Base-by-base conservation (phyloP, 495 filamentous ascomycete species). In the Neurospora sp. region DNA sequence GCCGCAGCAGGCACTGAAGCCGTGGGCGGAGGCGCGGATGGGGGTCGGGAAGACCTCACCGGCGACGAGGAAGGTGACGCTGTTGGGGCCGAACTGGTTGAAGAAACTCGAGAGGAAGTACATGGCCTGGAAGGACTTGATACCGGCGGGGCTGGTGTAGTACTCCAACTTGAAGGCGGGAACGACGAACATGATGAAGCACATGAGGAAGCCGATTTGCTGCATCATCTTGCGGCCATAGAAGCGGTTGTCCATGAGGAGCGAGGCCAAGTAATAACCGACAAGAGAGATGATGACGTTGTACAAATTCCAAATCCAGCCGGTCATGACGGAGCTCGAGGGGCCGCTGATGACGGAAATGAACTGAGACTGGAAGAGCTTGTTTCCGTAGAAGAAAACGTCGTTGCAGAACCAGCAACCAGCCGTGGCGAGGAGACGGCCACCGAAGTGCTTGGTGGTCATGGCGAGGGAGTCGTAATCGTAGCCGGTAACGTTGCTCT, bases 361-460 rank as follows among this genome's bases (percentile, higher is more conserved):
- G 81, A 97, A 97, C 78, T 94, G 87, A 75, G 81, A 78, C 82
- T 96, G 93, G 87, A 97, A 97, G 44, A 97, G 90, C 87, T 97
- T 97, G 91, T 97, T 97, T 75, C 94, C 94, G 82, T 97, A 97
- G 84, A 97, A 97, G 87, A 97, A 97, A 22, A 97, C 89, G 80
- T 97, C 94, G 79, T 97, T 97, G 83, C 88, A 90, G 80, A 92
- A 97, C 94, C 94, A 97, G 17, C 87, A 87, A 69, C 90, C 90
- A 38, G 92, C 88, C 38, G 94, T 97, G 20, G 93, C 94, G n/a
- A 97, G 78, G 39, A 97, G 81, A 69, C 94, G 93, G 68, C 89
- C 88, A 61, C 93, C 92, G 70, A 97, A 97, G 86, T 92, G 88
- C 39, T 84, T 86, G 84, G 93, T 88, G 20, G 92, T 92, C 72